Base-by-base conservation (phyloP, 2,329 filamentous ascomycete species). In the Zymoseptoria passerinii region DNA sequence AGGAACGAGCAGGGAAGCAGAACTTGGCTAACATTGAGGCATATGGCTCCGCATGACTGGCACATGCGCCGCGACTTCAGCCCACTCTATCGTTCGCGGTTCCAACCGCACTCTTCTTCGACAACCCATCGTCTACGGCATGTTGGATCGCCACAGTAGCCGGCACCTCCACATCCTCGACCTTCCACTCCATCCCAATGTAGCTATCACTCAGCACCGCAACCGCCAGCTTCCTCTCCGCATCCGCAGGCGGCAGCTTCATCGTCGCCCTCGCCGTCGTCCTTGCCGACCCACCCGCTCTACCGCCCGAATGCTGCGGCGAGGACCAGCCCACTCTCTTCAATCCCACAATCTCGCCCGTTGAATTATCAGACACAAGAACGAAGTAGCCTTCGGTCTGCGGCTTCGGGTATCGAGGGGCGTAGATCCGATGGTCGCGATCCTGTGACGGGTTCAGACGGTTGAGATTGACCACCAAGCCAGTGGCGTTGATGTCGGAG, bases 321-420 rank as follows among this genome's bases (percentile, higher is more conserved):
- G 75, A 69, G 1, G 77, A 75, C 92, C 94, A 97, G 1, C 85
- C 86, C 0, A 94, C 83, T 28, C 94, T 80, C 80, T 96, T 97
- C 62, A 99, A 78, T 2, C 88, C 92, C 3, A 96, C 74, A 48
- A 97, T 80, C 65, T 96, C 90, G 59, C 92, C 90, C 6, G 76
- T 81, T 0, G 77, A 77, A 2, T 82, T 68, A 66, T 88, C 84
- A 6, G 85, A 86, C 0, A 95, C 81, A 20, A 97, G 71, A 13
- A 94, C 83, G 73, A 99, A 97, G 82, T 87, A 97, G 0, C 92
- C 92, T 70, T 99, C 94, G 0, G 85, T 94, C 74, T 99, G 94
- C 16, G 91, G 85, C 74, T 99, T 99, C 1, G 92, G 92, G 75
- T 95, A 97, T 20, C 83, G 82, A 2, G 95, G 92, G 0, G 94